Base-by-base conservation (phyloP, 2,329 filamentous ascomycete genomes). In the Sclerotinia spermophila region DNA sequence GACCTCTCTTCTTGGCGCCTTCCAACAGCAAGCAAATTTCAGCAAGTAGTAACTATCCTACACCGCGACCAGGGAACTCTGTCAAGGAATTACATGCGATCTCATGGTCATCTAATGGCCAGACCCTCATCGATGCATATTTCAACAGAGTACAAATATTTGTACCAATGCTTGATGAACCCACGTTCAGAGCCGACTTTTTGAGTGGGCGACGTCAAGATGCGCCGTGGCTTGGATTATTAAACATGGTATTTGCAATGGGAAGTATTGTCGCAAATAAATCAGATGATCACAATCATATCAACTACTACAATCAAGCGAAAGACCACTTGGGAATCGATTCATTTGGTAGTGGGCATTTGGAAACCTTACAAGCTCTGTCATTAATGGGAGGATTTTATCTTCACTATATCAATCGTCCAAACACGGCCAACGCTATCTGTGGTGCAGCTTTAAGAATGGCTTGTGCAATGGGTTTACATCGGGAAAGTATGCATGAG, bases 191-290 rank as follows among this genome's bases (percentile, higher is more conserved):
- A 73, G 87, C 88, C 15, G 87, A 87, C 67, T 91, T 90, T 75
- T 82, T 89, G 24, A 84, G 86, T 71, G 87, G 86, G 17, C 86
- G 87, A 73, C 84, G 90, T 27, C 87, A 84, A 71, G 90, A 93
- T 78, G 83, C 86, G 1, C 85, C 90, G 30, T 94, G 91, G 91
- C 83, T 92, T 27, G 88, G 89, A 13, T 81, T 94, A 10, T 82
- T 93, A 30, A 93, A 94, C 78, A 92, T 92, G 82, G 90, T 94
- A 6, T 90, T 93, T 74, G 90, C 90, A 6, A 87, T 93, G 82
- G 91, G 91, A 21, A 91, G 89, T 75, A 88, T 94, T 65, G 89
- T 87, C 1, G 88, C 89, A 48, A 87, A 86, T 73, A 90, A 79
- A 65, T 79, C 78, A 0, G 78, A 90, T 55, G 90, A 92, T 77